Percentiles rank a stretch among this genome's conserved stretches.
These are phyloP conservation scores for Somion occarium DNA, from an alignment of 1,284 basidiomycete species.

Conservation along the genomic window DNA sequence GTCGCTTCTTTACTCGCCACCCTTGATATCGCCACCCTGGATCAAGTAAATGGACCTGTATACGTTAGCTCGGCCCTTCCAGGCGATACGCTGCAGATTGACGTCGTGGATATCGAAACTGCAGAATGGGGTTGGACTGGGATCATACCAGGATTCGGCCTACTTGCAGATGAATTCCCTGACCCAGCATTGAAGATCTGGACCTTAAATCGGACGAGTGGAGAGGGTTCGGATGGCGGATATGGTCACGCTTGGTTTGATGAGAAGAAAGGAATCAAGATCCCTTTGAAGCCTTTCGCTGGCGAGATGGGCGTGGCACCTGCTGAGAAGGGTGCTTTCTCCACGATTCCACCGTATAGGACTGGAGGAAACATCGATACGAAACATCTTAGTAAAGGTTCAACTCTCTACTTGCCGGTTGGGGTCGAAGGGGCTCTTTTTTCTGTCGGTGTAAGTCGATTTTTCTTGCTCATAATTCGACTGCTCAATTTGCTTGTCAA, in stretches of 20 bases:
- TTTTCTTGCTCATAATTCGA: too few species aligned
- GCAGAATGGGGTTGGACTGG: constrained; percentile 62
- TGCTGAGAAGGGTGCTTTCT: constrained; percentile 44
- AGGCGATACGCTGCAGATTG: constrained; percentile 55
- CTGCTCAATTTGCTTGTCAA: neutral
- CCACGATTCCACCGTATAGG: constrained; percentile 57
- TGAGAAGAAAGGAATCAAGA: constrained; percentile 37
- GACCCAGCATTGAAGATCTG: constrained; percentile 50
- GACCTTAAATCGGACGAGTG: constrained; percentile 29
- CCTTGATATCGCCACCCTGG: constrained; percentile 42
- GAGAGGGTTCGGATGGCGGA: constrained; percentile 20
- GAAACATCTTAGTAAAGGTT: constrained; percentile 45
- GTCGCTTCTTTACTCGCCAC: constrained; percentile 31
- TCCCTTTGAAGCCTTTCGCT: constrained; percentile 50
- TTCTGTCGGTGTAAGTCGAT: constrained; percentile 50
- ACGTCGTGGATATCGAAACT: constrained; percentile 45
- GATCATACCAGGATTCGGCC: constrained; percentile 53
- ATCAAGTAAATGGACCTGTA: constrained; percentile 57
- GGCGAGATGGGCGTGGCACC: constrained; percentile 66
- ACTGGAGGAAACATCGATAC: constrained; percentile 63
- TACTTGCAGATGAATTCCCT: constrained; percentile 50
- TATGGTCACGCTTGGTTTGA: constrained; percentile 45
- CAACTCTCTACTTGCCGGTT: constrained; percentile 53
- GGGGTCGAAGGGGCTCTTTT: constrained; percentile 57
- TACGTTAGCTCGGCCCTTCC: constrained; percentile 44